Percentiles rank a stretch among this genome's conserved stretches.
Evolutionary conservation across 495 filamentous ascomycete genomes (phyloP).

Genomic region (Oleoguttula mirabilis): DNA sequence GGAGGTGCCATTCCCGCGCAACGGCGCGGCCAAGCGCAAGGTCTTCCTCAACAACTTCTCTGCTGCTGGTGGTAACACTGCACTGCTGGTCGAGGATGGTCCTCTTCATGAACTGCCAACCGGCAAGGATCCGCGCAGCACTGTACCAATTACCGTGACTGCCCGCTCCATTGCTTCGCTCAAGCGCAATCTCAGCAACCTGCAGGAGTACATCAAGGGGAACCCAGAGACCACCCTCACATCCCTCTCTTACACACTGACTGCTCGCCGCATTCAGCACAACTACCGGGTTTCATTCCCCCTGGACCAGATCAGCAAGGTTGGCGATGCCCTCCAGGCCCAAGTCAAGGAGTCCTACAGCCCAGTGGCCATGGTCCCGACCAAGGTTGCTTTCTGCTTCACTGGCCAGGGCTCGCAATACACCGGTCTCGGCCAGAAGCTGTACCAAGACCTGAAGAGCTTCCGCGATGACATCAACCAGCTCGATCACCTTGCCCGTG

Average conservation of each 20-base stretch:
- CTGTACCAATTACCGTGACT: conserved; percentile 41
- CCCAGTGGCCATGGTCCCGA: conserved; percentile 34
- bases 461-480: conserved; percentile 62
- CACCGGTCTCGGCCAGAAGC: conserved; percentile 56
- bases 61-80: conserved; percentile 35
- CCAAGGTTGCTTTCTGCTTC: conserved; percentile 41
- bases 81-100: conserved; percentile 42
- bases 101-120: conserved; percentile 32
- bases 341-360: conserved; percentile 34
- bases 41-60: conserved; percentile 42
- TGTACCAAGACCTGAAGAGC: conserved; percentile 51
- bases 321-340: conserved; percentile 29
- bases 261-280: conserved; percentile 36
- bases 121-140: conserved; percentile 42
- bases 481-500: conserved; percentile 53
- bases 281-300: conserved; percentile 34
- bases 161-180: conserved; percentile 43
- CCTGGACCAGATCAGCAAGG: conserved; percentile 29
- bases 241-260: conserved; percentile 33
- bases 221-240: conserved; percentile 35
- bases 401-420: conserved; percentile 43
- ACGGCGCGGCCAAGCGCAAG: conserved; percentile 49
- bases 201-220: conserved; percentile 40
- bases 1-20: conserved; percentile 50
- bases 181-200: conserved; percentile 41